phyloP scores from a whole-genome alignment of 352 stramenopile genomes.

The Phytopythium aichiense region DNA sequence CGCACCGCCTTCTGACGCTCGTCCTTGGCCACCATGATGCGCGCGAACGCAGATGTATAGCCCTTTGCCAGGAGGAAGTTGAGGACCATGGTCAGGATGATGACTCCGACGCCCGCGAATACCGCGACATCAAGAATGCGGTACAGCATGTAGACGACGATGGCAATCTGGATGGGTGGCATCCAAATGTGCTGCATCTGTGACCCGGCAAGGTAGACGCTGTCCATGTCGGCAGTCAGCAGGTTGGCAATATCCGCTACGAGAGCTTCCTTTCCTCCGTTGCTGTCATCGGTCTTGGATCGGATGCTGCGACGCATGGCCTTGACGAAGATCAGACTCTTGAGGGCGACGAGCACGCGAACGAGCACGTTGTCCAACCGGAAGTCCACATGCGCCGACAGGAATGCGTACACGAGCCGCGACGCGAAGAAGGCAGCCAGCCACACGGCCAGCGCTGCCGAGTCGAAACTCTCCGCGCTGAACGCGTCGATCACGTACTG shows the following conservation, averaged over 20 bases:
- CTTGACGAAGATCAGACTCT: conserved; percentile 24
- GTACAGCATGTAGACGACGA: conserved; percentile 35
- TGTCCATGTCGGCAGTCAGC: conserved; percentile 85
- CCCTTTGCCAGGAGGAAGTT: conserved; percentile 22
- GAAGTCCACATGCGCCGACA: conserved; percentile 15
- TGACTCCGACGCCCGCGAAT: conserved; percentile 30
- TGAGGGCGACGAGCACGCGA: conserved; percentile 16
- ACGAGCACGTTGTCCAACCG: conserved; percentile 17
- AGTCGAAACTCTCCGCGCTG: conserved; percentile 9
- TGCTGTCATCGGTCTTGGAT: conserved; percentile 13
- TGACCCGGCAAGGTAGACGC: conserved; percentile 22
- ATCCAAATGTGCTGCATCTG: conserved; percentile 34
- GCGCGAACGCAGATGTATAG: conserved; percentile 7
- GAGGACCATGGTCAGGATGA: conserved; percentile 18
- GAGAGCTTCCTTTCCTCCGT: not conserved
- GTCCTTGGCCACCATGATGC: conserved; percentile 32
- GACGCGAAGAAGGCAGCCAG: conserved; percentile 21
- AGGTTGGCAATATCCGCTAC: conserved; percentile 84
- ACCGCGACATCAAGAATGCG: conserved; percentile 17
- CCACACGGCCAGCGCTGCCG: conserved; percentile 12
- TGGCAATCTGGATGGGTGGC: conserved; percentile 21
- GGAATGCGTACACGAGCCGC: conserved; percentile 20
- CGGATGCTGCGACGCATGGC: conserved; percentile 18
- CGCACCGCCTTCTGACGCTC: conserved; percentile 38
- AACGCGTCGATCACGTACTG: conserved; percentile 23